These are phyloP conservation scores for Neocatenulostroma microsporum DNA, from an alignment of 2,329 filamentous ascomycete species.

Conservation along the genomic window DNA sequence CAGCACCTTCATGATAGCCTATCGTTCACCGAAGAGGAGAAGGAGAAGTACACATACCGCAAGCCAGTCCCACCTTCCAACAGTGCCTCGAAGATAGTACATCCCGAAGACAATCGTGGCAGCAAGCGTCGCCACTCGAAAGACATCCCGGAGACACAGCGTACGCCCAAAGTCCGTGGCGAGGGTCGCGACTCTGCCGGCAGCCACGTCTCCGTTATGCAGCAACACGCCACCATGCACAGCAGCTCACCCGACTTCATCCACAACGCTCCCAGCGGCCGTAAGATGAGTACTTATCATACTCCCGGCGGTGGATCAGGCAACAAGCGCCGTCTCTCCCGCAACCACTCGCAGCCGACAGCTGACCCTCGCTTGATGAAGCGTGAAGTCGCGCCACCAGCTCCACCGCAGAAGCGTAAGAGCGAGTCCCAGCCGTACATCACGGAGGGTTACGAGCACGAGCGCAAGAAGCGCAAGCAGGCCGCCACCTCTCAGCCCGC, in stretches of 20 bases:
- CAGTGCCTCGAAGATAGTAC: conserved; percentile 20
- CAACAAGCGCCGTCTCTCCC: conserved; percentile 7
- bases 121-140: not conserved
- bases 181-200: not conserved
- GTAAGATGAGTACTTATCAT: conserved; percentile 9
- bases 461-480: conserved; percentile 17
- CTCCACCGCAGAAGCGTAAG: conserved; percentile 16
- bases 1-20: conserved; percentile 2
- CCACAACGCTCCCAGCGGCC: conserved; percentile 2
- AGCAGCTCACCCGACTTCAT: conserved; percentile 23
- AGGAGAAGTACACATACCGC: conserved; percentile 13
- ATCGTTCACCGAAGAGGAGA: conserved; percentile 4
- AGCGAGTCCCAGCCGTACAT: conserved; percentile 11
- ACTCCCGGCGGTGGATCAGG: not conserved
- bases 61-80: conserved; percentile 20
- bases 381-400: not conserved
- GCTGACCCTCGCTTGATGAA: conserved; percentile 10
- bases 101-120: conserved; percentile 3
- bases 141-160: not conserved
- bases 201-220: not conserved
- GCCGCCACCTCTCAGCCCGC: no score
- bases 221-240: not conserved
- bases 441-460: conserved; percentile 14
- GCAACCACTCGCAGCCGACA: not conserved
- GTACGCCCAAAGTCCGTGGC: not conserved